Evolutionary conservation across 2,329 filamentous ascomycete genomes (phyloP).

Genomic region (Diaporthe sp.): DNA sequence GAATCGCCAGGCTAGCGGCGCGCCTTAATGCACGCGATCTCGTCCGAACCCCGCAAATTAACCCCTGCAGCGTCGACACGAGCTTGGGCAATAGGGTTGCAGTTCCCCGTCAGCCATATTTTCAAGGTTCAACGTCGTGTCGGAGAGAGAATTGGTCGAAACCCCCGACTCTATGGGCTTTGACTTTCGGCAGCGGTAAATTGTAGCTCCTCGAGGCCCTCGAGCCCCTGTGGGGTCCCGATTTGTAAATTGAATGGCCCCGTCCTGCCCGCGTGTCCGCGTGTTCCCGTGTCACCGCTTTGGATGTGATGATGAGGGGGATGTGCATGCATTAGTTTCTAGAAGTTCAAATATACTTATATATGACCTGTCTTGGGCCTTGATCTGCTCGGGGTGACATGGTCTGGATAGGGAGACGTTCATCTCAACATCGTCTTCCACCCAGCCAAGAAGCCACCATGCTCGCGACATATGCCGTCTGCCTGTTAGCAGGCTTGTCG

Average conservation of each 20-base stretch:
- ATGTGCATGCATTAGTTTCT: constrained; percentile 23
- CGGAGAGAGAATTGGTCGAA: constrained; percentile 16
- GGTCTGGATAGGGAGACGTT: not conserved
- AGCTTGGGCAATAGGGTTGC: constrained; percentile 22
- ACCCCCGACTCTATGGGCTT: not conserved
- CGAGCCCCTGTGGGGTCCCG: not conserved
- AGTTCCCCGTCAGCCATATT: not conserved
- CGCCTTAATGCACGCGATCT: constrained; percentile 21
- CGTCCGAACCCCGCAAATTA: constrained; percentile 24
- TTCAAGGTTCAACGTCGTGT: constrained; percentile 12
- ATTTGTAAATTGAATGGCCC: not conserved
- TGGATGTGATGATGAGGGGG: constrained; percentile 15
- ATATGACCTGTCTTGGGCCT: not conserved
- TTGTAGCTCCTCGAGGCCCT: not conserved
- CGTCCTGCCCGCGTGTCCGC: not conserved
- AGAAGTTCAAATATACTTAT: not conserved
- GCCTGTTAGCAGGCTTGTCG: not conserved
- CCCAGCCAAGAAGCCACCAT: not conserved
- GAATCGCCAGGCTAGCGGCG: not conserved
- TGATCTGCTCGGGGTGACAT: not conserved
- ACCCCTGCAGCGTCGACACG: constrained; percentile 9
- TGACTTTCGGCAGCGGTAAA: not conserved
- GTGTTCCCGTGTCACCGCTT: not conserved
- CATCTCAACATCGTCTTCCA: not conserved
- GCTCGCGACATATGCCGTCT: constrained; percentile 4